Evolutionary conservation across 345 rosid genomes (phyloP), one percentile per base, ranked within the genome.

Genomic region (Lepidium africanum): DNA sequence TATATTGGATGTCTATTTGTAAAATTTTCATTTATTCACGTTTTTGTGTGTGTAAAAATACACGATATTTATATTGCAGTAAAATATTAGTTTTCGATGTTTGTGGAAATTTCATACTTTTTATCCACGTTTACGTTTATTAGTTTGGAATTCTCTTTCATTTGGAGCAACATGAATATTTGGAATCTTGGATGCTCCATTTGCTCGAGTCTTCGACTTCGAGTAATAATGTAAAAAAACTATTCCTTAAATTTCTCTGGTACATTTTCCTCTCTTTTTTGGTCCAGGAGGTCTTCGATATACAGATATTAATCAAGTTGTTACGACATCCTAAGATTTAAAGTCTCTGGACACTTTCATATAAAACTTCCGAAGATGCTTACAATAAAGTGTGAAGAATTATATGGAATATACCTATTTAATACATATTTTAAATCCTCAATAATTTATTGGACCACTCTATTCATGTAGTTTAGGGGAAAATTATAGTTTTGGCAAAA

Each of bases 361-460:
- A 65, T 39, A 14, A 40, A 14, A 49, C 2, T 41, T 42, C 4
- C 23, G 47, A 21, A 50, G 61, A 65, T 50, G 65, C 55, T 41
- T 49, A 33, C 54, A 41, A 65, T 15, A 50, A 65, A 73, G 55
- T 65, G 55, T 65, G 15, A 21, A 42, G 9, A 53, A 50, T 14
- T 32, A 10, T 43, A 23, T 43, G 47, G 69, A 71, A 35, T 62
- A 71, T 36, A 51, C 46, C 39, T 50, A 25, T 36, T 70, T 47
- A 56, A 30, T 63, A 56, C 52, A 33, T 59, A 43, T 13, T 59
- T 43, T n/a, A 35, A 50, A 25, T 40, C 19, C 10, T 37, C 5
- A 15, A 16, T 42, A 66, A 43, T 59, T 32, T 51, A 59, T 49
- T 66, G 77, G 77, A 73, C 77, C 77, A 73, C 72, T 21, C 77